A percentile compares a stretch with the other conserved stretches of the same genome.
These are phyloP conservation scores for Nepenthes mirabilis DNA, from an alignment of 148 eudicot species.

Conservation along the genomic window DNA sequence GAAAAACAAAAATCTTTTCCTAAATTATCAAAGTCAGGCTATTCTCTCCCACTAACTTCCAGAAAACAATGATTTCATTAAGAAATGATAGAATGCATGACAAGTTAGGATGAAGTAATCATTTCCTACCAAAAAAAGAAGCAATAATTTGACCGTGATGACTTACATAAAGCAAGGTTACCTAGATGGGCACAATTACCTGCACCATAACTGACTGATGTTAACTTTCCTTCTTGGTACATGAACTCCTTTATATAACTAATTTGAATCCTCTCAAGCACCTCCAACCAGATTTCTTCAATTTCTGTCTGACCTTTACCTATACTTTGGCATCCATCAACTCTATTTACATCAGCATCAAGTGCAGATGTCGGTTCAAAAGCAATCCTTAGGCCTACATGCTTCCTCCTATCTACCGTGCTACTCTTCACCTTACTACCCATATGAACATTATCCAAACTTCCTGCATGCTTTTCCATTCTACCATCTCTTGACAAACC, in stretches of 20 bases:
- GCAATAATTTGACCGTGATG: no score
- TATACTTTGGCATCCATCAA: slow-evolving; percentile 12
- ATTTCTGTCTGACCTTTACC: slow-evolving; percentile 30
- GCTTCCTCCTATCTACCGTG: slow-evolving; percentile 24
- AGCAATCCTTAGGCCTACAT: slow-evolving; percentile 15
- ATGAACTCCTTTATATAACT: slow-evolving; percentile 64
- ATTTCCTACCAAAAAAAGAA: no score
- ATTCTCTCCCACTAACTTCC: no score
- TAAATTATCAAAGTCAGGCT: no score
- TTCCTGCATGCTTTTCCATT: slow-evolving; percentile 24
- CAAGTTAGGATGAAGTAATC: no score
- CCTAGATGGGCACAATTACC: slow-evolving; percentile 28
- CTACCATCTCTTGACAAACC: slow-evolving; percentile 19
- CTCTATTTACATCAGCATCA: slow-evolving; percentile 21
- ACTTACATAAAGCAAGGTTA: not conserved
- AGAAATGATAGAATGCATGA: no score
- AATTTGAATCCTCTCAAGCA: slow-evolving; percentile 51
- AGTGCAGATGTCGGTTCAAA: slow-evolving; percentile 20
- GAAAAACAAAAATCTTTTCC: no score
- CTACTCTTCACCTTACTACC: slow-evolving; percentile 21
- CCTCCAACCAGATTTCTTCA: slow-evolving; percentile 79
- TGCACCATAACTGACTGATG: slow-evolving; percentile 65
- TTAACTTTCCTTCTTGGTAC: slow-evolving; percentile 73
- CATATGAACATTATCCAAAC: slow-evolving; percentile 21
- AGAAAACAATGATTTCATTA: no score